These are phyloP conservation scores for Saturnispora hagleri DNA, from an alignment of 805 yeast genomes.

Conservation along the genomic window DNA sequence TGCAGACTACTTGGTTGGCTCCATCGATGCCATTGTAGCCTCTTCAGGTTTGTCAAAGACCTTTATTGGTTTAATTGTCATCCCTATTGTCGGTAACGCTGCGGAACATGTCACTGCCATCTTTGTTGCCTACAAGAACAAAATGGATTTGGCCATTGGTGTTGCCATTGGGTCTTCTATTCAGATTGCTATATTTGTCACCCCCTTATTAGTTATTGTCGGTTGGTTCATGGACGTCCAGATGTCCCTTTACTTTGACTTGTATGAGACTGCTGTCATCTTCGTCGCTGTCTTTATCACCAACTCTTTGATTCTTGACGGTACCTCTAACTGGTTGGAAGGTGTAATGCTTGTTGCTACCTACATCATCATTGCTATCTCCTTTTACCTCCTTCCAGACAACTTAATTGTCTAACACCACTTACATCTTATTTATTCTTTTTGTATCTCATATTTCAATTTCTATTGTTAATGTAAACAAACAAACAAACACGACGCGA, in stretches of 20 bases:
- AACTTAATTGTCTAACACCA: slow-evolving; percentile 17
- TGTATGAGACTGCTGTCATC: slow-evolving; percentile 88
- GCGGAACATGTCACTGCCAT: slow-evolving; percentile 98
- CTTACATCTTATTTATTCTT: not conserved
- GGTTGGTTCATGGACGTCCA: slow-evolving; percentile 93
- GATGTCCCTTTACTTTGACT: slow-evolving; percentile 85
- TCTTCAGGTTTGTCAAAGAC: slow-evolving; percentile 85
- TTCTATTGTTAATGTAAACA: not conserved
- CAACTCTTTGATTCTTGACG: slow-evolving; percentile 82
- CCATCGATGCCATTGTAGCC: slow-evolving; percentile 83
- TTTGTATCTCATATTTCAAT: not conserved
- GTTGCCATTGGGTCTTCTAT: slow-evolving; percentile 95
- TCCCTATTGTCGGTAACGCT: slow-evolving; percentile 97
- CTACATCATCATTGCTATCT: slow-evolving; percentile 77
- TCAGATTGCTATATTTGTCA: slow-evolving; percentile 90
- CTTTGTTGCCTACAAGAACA: slow-evolving; percentile 87
- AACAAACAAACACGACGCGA: not conserved
- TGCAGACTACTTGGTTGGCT: slow-evolving; percentile 90
- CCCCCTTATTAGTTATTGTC: slow-evolving; percentile 86
- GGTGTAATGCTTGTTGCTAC: slow-evolving; percentile 88
- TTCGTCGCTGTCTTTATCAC: slow-evolving; percentile 85
- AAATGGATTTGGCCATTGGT: slow-evolving; percentile 95
- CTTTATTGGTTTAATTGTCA: slow-evolving; percentile 84
- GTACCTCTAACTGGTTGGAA: slow-evolving; percentile 95
- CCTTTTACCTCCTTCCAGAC: slow-evolving; percentile 85